Conservation (phyloP, 352 stramenopile genomes). For the Phytophthora sp. region DNA sequence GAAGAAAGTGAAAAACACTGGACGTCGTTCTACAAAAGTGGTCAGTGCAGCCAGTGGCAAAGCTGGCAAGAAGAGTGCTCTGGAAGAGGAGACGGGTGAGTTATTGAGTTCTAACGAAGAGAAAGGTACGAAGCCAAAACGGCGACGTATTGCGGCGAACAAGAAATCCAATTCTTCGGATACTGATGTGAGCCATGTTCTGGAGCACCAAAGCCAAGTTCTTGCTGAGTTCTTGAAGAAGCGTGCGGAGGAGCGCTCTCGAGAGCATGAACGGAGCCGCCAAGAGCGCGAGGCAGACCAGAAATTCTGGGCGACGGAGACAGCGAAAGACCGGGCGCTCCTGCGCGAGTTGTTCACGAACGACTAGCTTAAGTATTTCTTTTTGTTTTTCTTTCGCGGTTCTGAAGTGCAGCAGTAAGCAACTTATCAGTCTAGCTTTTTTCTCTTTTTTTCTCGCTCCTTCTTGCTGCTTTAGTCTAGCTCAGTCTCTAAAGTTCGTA, state of each 20-base stretch:
- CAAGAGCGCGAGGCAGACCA: constrained; percentile 28
- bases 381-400: neutral
- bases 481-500: constrained; percentile 64
- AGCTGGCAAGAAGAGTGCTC: neutral
- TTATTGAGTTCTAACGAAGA: neutral
- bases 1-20: neutral
- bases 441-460: neutral
- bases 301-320: constrained; percentile 23
- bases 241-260: constrained; percentile 10
- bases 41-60: too few species aligned
- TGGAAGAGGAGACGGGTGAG: constrained; percentile 24
- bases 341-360: constrained; percentile 21
- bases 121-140: constrained; percentile 3
- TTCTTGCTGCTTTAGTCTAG: neutral
- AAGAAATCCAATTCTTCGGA: neutral
- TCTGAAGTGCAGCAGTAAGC: neutral
- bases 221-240: constrained; percentile 20
- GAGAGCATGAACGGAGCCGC: constrained; percentile 13
- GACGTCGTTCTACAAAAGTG: too few species aligned
- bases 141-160: neutral
- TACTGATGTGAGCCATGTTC: constrained; percentile 6
- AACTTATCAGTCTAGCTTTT: neutral
- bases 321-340: constrained; percentile 26
- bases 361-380: neutral
- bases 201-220: constrained; percentile 15